Evolutionary conservation across 2,329 filamentous ascomycete species (phyloP).

Genomic region (Trichoderma afroharzianum): DNA sequence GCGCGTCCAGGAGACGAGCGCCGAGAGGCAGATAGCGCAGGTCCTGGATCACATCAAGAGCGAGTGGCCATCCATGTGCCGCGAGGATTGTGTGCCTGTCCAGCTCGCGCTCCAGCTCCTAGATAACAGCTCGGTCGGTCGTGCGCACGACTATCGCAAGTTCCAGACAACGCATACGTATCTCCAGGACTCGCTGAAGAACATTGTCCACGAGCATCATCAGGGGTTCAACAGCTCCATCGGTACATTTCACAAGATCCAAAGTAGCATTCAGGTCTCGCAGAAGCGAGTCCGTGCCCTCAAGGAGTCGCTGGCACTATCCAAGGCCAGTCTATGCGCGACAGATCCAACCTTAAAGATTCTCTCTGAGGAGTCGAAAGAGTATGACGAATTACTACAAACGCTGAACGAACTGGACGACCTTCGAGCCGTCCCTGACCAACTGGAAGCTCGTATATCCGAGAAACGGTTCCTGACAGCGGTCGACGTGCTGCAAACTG

Average conservation of each 20-base stretch:
- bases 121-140: slow-evolving; percentile 87
- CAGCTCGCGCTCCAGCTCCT: slow-evolving; percentile 93
- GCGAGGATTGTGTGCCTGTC: slow-evolving; percentile 84
- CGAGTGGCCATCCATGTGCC: slow-evolving; percentile 90
- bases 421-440: slow-evolving; percentile 82
- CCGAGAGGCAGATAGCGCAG: slow-evolving; percentile 55
- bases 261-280: slow-evolving; percentile 83
- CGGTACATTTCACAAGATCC: slow-evolving; percentile 97
- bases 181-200: slow-evolving; percentile 88
- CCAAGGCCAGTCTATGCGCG: slow-evolving; percentile 76
- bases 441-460: slow-evolving; percentile 88
- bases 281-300: slow-evolving; percentile 80
- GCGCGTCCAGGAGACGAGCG: slow-evolving; percentile 43
- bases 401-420: slow-evolving; percentile 82
- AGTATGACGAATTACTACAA: slow-evolving; percentile 85
- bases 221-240: slow-evolving; percentile 99
- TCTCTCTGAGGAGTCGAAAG: slow-evolving; percentile 80
- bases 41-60: slow-evolving; percentile 79
- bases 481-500: slow-evolving; percentile 87
- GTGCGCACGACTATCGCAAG: slow-evolving; percentile 80
- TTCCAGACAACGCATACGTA: slow-evolving; percentile 82
- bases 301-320: slow-evolving; percentile 75
- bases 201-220: slow-evolving; percentile 96
- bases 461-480: slow-evolving; percentile 93
- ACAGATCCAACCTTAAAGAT: slow-evolving; percentile 90